Conservation (phyloP, 805 yeast species). For the Candida piceae region DNA sequence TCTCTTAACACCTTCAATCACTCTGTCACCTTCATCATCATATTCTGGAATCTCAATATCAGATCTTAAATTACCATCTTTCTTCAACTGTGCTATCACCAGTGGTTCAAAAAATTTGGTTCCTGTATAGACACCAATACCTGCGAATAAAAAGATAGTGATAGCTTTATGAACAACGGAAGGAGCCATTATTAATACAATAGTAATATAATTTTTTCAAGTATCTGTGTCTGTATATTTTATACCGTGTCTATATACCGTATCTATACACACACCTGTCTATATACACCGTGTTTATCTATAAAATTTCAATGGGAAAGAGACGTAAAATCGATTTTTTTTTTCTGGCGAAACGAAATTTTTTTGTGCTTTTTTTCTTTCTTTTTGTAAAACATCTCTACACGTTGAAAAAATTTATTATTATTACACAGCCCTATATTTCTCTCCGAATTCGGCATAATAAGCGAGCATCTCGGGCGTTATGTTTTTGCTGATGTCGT, state of each 20-base stretch:
- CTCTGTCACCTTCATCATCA: constrained; percentile 37
- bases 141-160: constrained; percentile 24
- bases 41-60: constrained; percentile 56
- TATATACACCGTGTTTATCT: too few species aligned
- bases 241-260: not conserved
- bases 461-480: constrained; percentile 81
- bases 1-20: constrained; percentile 20
- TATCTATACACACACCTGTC: not conserved
- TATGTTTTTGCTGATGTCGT: constrained; percentile 69
- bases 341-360: too few species aligned
- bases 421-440: constrained; percentile 19
- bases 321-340: too few species aligned
- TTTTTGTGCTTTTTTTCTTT: too few species aligned
- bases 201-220: too few species aligned
- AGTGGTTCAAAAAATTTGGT: constrained; percentile 70
- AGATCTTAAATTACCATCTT: constrained; percentile 58
- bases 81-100: constrained; percentile 57
- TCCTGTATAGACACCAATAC: constrained; percentile 47
- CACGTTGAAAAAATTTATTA: too few species aligned
- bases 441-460: constrained; percentile 52
- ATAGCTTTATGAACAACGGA: constrained; percentile 17
- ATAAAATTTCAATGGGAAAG: too few species aligned
- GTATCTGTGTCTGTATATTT: not conserved
- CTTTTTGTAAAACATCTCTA: too few species aligned
- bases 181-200: constrained; percentile 1